phyloP scores from a whole-genome alignment of 2,329 filamentous ascomycete species.

The Calonectria henricotiae region DNA sequence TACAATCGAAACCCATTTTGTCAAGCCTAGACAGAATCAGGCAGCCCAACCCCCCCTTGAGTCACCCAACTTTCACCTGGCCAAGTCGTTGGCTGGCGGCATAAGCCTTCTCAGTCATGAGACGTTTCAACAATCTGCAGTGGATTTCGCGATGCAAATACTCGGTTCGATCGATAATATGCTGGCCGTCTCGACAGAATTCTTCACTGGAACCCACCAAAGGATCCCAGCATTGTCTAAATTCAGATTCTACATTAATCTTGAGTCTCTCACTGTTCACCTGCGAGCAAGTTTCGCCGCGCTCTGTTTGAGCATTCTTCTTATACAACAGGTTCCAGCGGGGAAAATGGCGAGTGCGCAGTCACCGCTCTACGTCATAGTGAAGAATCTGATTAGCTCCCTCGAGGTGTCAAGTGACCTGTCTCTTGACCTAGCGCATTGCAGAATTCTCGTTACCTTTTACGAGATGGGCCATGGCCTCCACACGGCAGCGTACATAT shows the following conservation, averaged over 20 bases:
- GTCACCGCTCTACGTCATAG: background rate
- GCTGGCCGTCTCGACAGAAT: background rate
- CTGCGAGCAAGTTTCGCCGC: background rate
- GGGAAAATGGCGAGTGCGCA: background rate
- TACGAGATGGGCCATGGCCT: background rate
- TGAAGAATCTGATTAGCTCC: background rate
- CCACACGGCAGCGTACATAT: background rate
- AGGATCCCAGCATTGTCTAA: background rate
- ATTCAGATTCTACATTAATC: background rate
- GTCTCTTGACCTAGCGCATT: background rate
- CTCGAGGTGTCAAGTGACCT: background rate
- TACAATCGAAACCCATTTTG: background rate
- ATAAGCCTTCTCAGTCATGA: background rate
- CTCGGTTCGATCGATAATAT: background rate
- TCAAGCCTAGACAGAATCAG: background rate
- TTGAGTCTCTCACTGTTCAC: background rate
- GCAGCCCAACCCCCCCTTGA: background rate
- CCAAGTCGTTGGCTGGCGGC: background rate
- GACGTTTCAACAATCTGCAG: background rate
- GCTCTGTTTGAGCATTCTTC: background rate
- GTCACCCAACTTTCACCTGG: background rate
- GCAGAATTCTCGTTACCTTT: background rate
- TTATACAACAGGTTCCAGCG: background rate
- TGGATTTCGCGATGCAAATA: background rate
- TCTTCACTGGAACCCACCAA: constrained; percentile 1